Evolutionary conservation across 1,284 basidiomycete genomes (phyloP).

Genomic region (Bondarzewia mesenterica): DNA sequence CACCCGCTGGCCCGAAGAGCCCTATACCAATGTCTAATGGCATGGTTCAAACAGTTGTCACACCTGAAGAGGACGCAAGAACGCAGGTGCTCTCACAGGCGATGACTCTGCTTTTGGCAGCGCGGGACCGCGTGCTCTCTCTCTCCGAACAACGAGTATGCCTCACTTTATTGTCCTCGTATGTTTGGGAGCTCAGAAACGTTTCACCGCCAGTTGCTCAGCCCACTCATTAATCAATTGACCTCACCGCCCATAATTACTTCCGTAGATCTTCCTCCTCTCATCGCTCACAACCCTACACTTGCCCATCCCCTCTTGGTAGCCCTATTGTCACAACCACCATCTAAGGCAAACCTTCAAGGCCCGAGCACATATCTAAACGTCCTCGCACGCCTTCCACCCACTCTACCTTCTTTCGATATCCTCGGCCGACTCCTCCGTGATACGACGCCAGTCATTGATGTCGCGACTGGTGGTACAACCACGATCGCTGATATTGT

Average conservation of each 20-base stretch:
- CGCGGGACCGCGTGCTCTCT: slow-evolving; percentile 59
- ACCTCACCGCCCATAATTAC: slow-evolving; percentile 54
- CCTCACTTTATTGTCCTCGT: slow-evolving; percentile 7
- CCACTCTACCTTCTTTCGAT: slow-evolving; percentile 65
- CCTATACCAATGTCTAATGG: not conserved
- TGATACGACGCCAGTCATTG: slow-evolving; percentile 40
- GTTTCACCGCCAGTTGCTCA: slow-evolving; percentile 21
- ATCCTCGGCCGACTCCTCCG: slow-evolving; percentile 57
- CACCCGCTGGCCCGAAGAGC: not conserved
- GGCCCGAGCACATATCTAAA: slow-evolving; percentile 46
- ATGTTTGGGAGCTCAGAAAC: no score
- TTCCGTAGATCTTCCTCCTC: slow-evolving; percentile 53
- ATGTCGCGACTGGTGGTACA: slow-evolving; percentile 30
- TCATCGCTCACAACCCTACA: slow-evolving; percentile 59
- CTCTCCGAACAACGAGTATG: slow-evolving; percentile 65
- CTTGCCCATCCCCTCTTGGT: slow-evolving; percentile 58
- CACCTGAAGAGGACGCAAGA: slow-evolving; percentile 28
- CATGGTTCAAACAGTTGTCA: slow-evolving; percentile 2
- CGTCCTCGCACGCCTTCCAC: slow-evolving; percentile 49
- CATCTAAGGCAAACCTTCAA: slow-evolving; percentile 26
- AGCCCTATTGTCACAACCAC: slow-evolving; percentile 35
- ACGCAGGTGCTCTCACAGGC: slow-evolving; percentile 37
- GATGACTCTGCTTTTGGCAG: slow-evolving; percentile 56
- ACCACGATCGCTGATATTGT: slow-evolving; percentile 58
- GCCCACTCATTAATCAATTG: slow-evolving; percentile 33